Conservation (phyloP, 225 moss, liverwort and hornwort species). For the Anthoceros angustus region DNA sequence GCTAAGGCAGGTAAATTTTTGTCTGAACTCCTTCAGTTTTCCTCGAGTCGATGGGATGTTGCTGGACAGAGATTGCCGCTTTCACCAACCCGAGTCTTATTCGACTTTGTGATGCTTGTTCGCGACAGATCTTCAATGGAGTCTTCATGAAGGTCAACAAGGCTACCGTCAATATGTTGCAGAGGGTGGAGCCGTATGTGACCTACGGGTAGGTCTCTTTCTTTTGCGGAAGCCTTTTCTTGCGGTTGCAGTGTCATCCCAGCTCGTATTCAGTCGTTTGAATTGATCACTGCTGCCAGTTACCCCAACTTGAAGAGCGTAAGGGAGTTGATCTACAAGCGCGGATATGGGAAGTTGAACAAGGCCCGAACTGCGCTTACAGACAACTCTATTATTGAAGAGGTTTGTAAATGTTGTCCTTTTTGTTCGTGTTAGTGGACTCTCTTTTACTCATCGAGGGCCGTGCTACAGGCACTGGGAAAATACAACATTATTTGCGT, state of each 20-base stretch:
- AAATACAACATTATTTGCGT: slow-evolving; percentile 49
- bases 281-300: slow-evolving; percentile 8
- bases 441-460: not conserved
- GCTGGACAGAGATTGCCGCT: no score
- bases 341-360: slow-evolving; percentile 39
- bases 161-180: slow-evolving; percentile 20
- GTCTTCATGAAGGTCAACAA: slow-evolving; percentile 25
- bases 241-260: not conserved
- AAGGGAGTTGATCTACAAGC: slow-evolving; percentile 58
- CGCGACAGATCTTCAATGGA: slow-evolving; percentile 22
- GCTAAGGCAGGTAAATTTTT: slow-evolving; percentile 14
- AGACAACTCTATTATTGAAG: slow-evolving; percentile 47
- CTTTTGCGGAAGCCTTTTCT: not conserved
- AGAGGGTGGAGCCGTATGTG: slow-evolving; percentile 29
- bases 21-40: not conserved
- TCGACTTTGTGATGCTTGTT: no score
- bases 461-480: slow-evolving; percentile 23
- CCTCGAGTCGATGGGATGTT: no score
- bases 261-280: not conserved
- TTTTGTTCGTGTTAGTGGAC: not conserved
- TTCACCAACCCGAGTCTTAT: no score
- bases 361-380: slow-evolving; percentile 36
- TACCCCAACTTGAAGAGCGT: slow-evolving; percentile 60
- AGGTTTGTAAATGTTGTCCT: slow-evolving; percentile 7
- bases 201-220: slow-evolving; percentile 22